A percentile compares a stretch with the other conserved stretches of the same genome.
These are phyloP conservation scores for Candida nonsorbophila DNA, from an alignment of 805 yeast genomes.

Conservation along the genomic window DNA sequence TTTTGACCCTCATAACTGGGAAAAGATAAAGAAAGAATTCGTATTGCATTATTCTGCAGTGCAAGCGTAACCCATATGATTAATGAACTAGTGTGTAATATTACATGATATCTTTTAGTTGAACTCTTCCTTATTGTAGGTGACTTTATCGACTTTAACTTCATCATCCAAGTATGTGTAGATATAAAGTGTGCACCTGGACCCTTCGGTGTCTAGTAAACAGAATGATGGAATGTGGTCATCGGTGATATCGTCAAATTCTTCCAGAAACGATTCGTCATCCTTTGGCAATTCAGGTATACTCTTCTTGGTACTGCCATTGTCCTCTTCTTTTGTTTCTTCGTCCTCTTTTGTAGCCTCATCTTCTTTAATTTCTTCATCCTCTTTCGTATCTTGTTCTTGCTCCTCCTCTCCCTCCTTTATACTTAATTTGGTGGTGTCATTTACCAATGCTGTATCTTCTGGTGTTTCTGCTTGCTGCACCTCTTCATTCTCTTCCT, in stretches of 20 bases:
- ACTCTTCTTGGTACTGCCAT: constrained; percentile 10
- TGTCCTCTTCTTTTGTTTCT: constrained; percentile 10
- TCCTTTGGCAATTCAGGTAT: constrained; percentile 10
- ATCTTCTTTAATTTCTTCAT: constrained; percentile 21
- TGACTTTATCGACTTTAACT: constrained; percentile 84
- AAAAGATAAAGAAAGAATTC: constrained; percentile 72
- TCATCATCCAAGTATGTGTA: constrained; percentile 78
- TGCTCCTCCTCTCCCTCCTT: constrained; percentile 45
- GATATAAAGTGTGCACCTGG: constrained; percentile 74
- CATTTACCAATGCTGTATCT: constrained; percentile 6
- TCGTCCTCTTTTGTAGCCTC: constrained; percentile 18
- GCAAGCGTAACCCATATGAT: constrained; percentile 15
- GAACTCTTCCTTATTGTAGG: constrained; percentile 25
- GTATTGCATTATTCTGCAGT: constrained; percentile 45
- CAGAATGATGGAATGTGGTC: constrained; percentile 79
- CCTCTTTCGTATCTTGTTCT: constrained; percentile 16
- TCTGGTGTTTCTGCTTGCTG: constrained; percentile 24
- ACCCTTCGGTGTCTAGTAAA: constrained; percentile 77
- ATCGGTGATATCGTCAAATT: constrained; percentile 1
- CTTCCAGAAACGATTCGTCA: background rate
- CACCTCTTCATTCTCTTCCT: constrained; percentile 21
- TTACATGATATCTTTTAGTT: background rate
- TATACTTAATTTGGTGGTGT: constrained; percentile 3
- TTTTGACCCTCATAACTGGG: constrained; percentile 96
- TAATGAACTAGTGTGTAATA: constrained; percentile 2